Percentiles rank a stretch among this genome's conserved stretches.
Conservation (phyloP, 768 basidiomycete species). For the Suillus bovinus region DNA sequence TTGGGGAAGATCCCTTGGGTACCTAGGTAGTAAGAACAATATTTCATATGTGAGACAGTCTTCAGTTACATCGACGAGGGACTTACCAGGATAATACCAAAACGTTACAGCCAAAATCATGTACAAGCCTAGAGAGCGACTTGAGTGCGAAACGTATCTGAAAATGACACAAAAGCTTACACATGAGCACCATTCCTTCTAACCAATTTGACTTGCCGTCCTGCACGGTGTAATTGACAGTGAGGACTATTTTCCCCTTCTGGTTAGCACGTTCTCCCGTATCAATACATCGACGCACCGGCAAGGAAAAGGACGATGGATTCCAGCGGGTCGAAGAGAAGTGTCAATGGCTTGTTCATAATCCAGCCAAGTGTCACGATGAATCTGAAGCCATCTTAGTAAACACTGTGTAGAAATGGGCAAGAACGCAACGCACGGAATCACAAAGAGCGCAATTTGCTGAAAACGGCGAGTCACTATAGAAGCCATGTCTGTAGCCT, state of each 20-base stretch:
- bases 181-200: slow-evolving; percentile 78
- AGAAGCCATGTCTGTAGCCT: neutral
- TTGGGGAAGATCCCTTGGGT: neutral
- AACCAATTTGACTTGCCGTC: slow-evolving; percentile 94
- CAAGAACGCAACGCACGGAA: slow-evolving; percentile 44
- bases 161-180: slow-evolving; percentile 31
- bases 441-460: slow-evolving; percentile 75
- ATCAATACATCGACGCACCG: slow-evolving; percentile 15
- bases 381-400: slow-evolving; percentile 41
- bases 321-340: slow-evolving; percentile 89
- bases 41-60: neutral
- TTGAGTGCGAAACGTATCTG: neutral
- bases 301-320: slow-evolving; percentile 38
- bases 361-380: slow-evolving; percentile 83
- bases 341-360: slow-evolving; percentile 73
- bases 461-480: slow-evolving; percentile 25
- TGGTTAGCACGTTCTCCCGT: neutral
- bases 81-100: slow-evolving; percentile 54
- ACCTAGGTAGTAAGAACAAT: neutral
- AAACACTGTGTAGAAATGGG: slow-evolving; percentile 9
- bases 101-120: slow-evolving; percentile 55
- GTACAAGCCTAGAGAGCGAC: slow-evolving; percentile 44
- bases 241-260: slow-evolving; percentile 51
- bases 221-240: slow-evolving; percentile 81
- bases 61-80: too few relatives aligned